A percentile compares a stretch with the other conserved stretches of the same genome.
phyloP scores from a whole-genome alignment of 306 rosid genomes.

The Lablab purpureus region DNA sequence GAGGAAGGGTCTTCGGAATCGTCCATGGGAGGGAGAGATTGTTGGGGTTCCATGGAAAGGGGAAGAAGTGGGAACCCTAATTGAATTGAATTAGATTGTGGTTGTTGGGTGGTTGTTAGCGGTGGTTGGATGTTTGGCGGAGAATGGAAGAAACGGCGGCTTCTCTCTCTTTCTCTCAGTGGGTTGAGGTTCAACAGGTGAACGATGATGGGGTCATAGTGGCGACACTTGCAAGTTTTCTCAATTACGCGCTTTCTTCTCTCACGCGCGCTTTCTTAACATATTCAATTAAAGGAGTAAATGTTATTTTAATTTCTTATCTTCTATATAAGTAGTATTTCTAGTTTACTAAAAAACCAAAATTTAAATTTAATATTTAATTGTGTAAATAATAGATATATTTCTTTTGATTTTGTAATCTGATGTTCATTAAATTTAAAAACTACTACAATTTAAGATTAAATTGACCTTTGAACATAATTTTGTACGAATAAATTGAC shows the following conservation, averaged over 20 bases:
- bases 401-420: too few relatives aligned
- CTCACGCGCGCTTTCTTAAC: neutral
- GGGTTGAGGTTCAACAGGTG: neutral
- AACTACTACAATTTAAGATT: too few relatives aligned
- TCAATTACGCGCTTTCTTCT: neutral
- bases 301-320: too few relatives aligned
- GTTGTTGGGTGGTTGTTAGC: neutral
- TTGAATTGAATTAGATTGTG: neutral
- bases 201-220: slow-evolving; percentile 30
- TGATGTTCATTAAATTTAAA: too few relatives aligned
- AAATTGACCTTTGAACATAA: too few relatives aligned
- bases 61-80: neutral
- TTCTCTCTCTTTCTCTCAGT: neutral
- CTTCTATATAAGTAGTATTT: too few relatives aligned
- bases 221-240: slow-evolving; percentile 43
- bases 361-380: too few relatives aligned
- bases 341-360: too few relatives aligned
- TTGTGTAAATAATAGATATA: too few relatives aligned
- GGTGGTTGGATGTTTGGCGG: slow-evolving; percentile 46
- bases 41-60: slow-evolving; percentile 39
- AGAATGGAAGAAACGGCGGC: slow-evolving; percentile 40
- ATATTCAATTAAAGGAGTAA: too few relatives aligned
- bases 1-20: slow-evolving; percentile 45
- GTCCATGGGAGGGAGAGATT: slow-evolving; percentile 23
- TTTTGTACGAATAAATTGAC: too few relatives aligned